A percentile compares a stretch with the other conserved stretches of the same genome.
phyloP scores from a whole-genome alignment of 208 protist genomes.

The Trypanosoma caninum region DNA sequence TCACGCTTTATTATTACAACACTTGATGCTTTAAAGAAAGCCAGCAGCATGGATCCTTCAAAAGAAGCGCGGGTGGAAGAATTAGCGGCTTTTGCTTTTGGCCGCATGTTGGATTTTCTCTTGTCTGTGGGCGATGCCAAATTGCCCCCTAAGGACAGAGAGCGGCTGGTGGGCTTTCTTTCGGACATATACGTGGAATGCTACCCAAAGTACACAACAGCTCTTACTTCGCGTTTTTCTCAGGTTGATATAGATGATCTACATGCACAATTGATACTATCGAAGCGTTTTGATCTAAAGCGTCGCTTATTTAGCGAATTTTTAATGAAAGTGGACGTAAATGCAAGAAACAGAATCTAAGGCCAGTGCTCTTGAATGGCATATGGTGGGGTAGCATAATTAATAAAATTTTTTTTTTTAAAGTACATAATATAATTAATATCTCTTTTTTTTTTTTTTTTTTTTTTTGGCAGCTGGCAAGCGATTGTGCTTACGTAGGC shows the following conservation, averaged over 20 bases:
- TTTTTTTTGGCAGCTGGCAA: too few species aligned
- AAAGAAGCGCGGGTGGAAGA: slow-evolving; percentile 28
- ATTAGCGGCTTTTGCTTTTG: slow-evolving; percentile 35
- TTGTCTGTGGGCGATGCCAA: slow-evolving; percentile 21
- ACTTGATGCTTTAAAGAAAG: slow-evolving; percentile 25
- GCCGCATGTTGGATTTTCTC: slow-evolving; percentile 37
- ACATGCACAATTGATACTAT: slow-evolving; percentile 49
- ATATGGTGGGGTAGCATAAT: too few species aligned
- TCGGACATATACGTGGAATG: slow-evolving; percentile 41
- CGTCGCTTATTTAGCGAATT: slow-evolving; percentile 65
- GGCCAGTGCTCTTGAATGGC: too few species aligned
- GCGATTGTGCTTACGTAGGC: too few species aligned
- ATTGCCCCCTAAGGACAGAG: slow-evolving; percentile 32
- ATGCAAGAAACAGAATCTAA: neutral
- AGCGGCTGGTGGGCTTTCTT: slow-evolving; percentile 28
- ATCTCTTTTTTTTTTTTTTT: too few species aligned
- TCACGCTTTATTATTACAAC: slow-evolving; percentile 38
- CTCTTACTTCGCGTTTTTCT: slow-evolving; percentile 31
- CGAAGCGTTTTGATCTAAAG: slow-evolving; percentile 25
- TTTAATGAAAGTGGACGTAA: slow-evolving; percentile 10
- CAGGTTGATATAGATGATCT: slow-evolving; percentile 42
- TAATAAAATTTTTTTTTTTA: too few species aligned
- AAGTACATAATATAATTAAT: too few species aligned
- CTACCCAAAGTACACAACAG: slow-evolving; percentile 39
- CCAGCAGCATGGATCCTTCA: neutral